These are phyloP conservation scores for Cryptosporidium muris DNA, from an alignment of 169 alveolate genomes.

Conservation along the genomic window DNA sequence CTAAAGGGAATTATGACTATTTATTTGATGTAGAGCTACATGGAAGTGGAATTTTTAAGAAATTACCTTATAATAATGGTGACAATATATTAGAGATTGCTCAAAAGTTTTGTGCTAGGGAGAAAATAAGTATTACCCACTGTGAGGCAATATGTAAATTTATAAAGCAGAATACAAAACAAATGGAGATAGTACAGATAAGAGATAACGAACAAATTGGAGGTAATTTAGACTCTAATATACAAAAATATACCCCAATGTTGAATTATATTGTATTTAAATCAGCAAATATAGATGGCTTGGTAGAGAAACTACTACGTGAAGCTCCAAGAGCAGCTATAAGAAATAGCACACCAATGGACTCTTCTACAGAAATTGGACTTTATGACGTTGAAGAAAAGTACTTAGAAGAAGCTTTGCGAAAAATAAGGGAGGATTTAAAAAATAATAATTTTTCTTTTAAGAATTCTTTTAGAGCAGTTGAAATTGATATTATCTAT, in stretches of 20 bases:
- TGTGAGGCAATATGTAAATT: constrained; percentile 13
- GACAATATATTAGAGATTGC: constrained; percentile 15
- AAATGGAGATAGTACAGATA: background rate
- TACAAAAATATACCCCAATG: constrained; percentile 12
- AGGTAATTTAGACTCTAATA: background rate
- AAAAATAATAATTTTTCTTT: background rate
- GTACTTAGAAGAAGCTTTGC: constrained; percentile 15
- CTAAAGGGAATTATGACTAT: constrained; percentile 20
- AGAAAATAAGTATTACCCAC: constrained; percentile 5
- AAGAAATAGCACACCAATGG: background rate
- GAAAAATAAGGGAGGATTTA: constrained; percentile 7
- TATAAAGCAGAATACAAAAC: background rate
- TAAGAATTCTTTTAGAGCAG: constrained; percentile 1
- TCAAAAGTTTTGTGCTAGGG: constrained; percentile 53
- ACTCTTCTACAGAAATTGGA: background rate
- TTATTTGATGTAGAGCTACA: background rate
- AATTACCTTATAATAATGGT: constrained; percentile 35
- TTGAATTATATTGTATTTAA: constrained; percentile 21
- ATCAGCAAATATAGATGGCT: constrained; percentile 41
- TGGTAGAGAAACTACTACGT: background rate
- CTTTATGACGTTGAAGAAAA: constrained; percentile 9
- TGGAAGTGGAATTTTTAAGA: background rate
- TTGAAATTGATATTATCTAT: constrained; percentile 50
- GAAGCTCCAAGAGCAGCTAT: background rate
- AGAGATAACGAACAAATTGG: background rate